Conservation (phyloP, 1,284 basidiomycete species). For the Ceratobasidium sp. region DNA sequence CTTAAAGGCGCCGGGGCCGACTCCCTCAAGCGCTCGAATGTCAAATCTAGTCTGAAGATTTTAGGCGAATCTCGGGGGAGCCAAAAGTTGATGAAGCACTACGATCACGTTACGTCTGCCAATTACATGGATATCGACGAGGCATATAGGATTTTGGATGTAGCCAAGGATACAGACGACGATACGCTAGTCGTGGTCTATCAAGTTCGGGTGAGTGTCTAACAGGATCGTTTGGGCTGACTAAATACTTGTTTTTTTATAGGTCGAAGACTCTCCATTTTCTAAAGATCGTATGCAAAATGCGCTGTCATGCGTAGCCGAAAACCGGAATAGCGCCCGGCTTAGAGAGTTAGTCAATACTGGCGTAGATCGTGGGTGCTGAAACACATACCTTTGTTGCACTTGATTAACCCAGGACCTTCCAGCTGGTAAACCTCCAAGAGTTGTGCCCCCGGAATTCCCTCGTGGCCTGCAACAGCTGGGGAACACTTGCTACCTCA, state of each 20-base stretch:
- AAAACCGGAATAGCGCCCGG: slow-evolving; percentile 78
- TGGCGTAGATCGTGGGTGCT: slow-evolving; percentile 76
- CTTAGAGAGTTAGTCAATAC: slow-evolving; percentile 74
- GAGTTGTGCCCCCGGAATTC: slow-evolving; percentile 69
- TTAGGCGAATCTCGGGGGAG: slow-evolving; percentile 68
- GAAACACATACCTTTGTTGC: slow-evolving; percentile 33
- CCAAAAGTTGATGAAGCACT: slow-evolving; percentile 61
- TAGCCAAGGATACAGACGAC: slow-evolving; percentile 79
- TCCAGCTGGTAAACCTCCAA: slow-evolving; percentile 72
- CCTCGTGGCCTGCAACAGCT: slow-evolving; percentile 92
- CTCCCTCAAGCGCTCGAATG: slow-evolving; percentile 35
- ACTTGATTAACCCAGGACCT: slow-evolving; percentile 15
- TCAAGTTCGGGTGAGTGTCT: slow-evolving; percentile 73
- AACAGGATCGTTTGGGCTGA: not conserved
- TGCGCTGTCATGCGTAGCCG: slow-evolving; percentile 62
- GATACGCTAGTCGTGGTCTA: slow-evolving; percentile 80
- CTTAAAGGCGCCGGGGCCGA: slow-evolving; percentile 53
- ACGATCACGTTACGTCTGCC: slow-evolving; percentile 63
- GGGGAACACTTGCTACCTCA: slow-evolving; percentile 93
- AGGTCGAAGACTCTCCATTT: slow-evolving; percentile 72
- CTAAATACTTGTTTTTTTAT: slow-evolving; percentile 46
- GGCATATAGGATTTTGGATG: slow-evolving; percentile 80
- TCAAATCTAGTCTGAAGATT: slow-evolving; percentile 49
- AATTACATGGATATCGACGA: slow-evolving; percentile 75
- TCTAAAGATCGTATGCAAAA: slow-evolving; percentile 54